Evolutionary conservation across 495 filamentous ascomycete species (phyloP).

Genomic region (Oleoguttula mirabilis): DNA sequence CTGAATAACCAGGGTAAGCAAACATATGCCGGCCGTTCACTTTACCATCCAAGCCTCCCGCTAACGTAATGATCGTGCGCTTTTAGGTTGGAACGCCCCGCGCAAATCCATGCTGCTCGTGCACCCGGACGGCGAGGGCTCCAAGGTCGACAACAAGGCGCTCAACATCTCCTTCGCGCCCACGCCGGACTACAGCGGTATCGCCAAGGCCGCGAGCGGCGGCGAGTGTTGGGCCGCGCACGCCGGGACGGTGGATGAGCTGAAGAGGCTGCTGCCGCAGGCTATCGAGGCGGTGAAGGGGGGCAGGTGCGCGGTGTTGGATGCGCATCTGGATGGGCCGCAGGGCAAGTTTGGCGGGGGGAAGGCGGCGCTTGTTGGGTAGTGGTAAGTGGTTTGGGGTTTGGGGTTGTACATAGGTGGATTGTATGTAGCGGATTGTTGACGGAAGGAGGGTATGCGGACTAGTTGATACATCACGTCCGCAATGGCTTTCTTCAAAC

Average conservation of each 20-base stretch:
- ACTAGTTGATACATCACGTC: too few relatives aligned
- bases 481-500: too few relatives aligned
- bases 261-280: constrained; percentile 26
- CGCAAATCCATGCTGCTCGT: constrained; percentile 28
- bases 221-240: constrained; percentile 36
- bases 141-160: constrained; percentile 68
- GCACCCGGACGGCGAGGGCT: constrained; percentile 34
- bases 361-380: constrained; percentile 26
- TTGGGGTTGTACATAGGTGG: too few relatives aligned
- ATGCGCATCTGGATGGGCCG: constrained; percentile 32
- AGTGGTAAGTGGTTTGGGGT: too few relatives aligned
- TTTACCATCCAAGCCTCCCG: neutral
- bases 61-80: neutral
- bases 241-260: constrained; percentile 26
- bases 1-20: constrained; percentile 77
- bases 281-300: constrained; percentile 27
- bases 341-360: constrained; percentile 30
- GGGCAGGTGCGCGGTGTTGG: constrained; percentile 29
- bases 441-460: too few relatives aligned
- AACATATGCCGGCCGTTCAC: neutral
- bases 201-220: constrained; percentile 79
- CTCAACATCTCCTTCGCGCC: constrained; percentile 84
- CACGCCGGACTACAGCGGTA: constrained; percentile 77
- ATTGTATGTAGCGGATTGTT: too few relatives aligned
- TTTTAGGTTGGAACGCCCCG: constrained; percentile 40